These are phyloP conservation scores for Aristolochia fimbriata DNA, from an alignment of 164 flowering plant species.

Conservation along the genomic window DNA sequence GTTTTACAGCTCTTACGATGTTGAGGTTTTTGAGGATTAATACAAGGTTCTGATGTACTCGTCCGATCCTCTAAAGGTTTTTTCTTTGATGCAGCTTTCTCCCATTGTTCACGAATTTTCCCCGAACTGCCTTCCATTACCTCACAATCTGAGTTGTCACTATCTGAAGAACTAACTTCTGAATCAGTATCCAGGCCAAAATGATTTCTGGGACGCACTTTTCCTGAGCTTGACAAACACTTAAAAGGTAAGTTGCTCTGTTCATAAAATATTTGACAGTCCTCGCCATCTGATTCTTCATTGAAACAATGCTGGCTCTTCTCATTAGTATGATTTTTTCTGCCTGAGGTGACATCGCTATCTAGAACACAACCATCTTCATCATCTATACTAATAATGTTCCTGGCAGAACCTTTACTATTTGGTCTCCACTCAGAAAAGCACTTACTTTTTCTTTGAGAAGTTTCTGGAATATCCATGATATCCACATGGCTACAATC, in stretches of 20 bases:
- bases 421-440: slow-evolving; percentile 11
- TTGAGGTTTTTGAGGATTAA: slow-evolving; percentile 6
- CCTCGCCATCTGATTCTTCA: slow-evolving; percentile 21
- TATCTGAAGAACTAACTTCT: slow-evolving; percentile 38
- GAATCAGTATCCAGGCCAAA: slow-evolving; percentile 28
- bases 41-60: slow-evolving; percentile 23
- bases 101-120: slow-evolving; percentile 60
- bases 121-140: slow-evolving; percentile 47
- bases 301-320: slow-evolving; percentile 5
- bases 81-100: slow-evolving; percentile 45
- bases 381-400: slow-evolving; percentile 65
- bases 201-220: slow-evolving; percentile 22
- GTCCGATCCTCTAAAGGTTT: slow-evolving; percentile 24
- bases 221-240: slow-evolving; percentile 27
- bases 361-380: slow-evolving; percentile 19
- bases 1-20: slow-evolving; percentile 4
- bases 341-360: slow-evolving; percentile 32
- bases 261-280: slow-evolving; percentile 16
- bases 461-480: slow-evolving; percentile 45
- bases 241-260: slow-evolving; percentile 24
- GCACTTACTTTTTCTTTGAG: slow-evolving; percentile 13
- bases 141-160: slow-evolving; percentile 71
- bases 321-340: slow-evolving; percentile 12
- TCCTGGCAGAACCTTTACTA: slow-evolving; percentile 9
- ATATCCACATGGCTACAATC: slow-evolving; percentile 8